Conservation (phyloP, 2,329 filamentous ascomycete genomes). For the Alternaria arborescens region DNA sequence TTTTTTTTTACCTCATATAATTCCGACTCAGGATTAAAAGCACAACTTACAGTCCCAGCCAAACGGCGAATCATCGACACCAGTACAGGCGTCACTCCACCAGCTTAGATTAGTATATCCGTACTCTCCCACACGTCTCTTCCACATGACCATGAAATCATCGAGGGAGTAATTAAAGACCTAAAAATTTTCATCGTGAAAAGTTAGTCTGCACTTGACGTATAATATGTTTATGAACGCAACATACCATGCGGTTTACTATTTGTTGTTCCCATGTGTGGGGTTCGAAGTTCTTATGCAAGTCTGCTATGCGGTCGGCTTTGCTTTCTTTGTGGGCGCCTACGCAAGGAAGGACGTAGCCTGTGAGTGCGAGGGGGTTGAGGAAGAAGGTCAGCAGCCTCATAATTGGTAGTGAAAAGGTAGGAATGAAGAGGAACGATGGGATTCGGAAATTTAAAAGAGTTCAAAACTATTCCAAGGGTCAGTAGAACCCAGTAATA, state of each 20-base stretch:
- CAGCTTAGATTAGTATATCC: not conserved
- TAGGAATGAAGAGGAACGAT: not conserved
- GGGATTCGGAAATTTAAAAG: not conserved
- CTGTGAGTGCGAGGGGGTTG: not conserved
- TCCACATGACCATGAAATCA: not conserved
- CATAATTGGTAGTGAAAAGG: not conserved
- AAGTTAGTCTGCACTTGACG: not conserved
- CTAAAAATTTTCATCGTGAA: not conserved
- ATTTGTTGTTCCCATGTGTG: not conserved
- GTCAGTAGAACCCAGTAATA: not conserved
- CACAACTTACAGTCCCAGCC: slow-evolving; percentile 5
- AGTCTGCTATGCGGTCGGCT: not conserved
- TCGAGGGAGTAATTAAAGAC: not conserved
- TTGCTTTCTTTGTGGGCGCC: not conserved
- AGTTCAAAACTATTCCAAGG: not conserved
- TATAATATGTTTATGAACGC: not conserved
- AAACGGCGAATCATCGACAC: not conserved
- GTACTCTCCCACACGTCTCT: not conserved
- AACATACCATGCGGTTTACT: not conserved
- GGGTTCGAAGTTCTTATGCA: not conserved
- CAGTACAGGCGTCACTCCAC: not conserved
- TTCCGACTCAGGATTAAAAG: not conserved
- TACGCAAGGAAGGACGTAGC: not conserved
- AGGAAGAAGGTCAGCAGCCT: not conserved
- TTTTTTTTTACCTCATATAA: not conserved